These are phyloP conservation scores for Papiliotrema terrestris DNA, from an alignment of 1,284 basidiomycete genomes.

Conservation along the genomic window DNA sequence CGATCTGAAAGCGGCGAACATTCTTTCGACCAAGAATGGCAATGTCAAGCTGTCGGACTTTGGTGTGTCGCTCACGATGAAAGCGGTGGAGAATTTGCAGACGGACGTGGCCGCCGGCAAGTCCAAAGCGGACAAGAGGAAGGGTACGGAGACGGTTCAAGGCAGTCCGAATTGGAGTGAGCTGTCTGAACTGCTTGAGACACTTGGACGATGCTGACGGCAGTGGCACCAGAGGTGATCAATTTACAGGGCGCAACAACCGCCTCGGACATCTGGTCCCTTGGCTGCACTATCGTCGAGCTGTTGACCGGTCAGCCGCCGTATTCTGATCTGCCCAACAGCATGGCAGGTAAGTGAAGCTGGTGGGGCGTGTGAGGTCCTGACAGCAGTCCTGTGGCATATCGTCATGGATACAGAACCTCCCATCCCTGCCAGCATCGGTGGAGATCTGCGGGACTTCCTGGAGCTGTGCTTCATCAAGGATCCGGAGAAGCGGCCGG, in stretches of 20 bases:
- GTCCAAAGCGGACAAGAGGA: neutral
- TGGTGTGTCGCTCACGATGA: constrained; percentile 54
- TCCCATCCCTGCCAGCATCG: constrained; percentile 74
- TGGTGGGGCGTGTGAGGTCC: neutral
- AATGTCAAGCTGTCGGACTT: constrained; percentile 57
- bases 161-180: constrained; percentile 93
- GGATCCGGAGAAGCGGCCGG: constrained; percentile 72
- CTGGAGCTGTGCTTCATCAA: constrained; percentile 82
- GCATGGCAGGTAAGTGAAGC: constrained; percentile 71
- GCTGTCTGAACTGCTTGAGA: constrained; percentile 16
- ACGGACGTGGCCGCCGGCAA: constrained; percentile 54
- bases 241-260: constrained; percentile 61
- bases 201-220: neutral
- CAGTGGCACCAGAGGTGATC: constrained; percentile 89
- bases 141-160: constrained; percentile 52
- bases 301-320: constrained; percentile 87
- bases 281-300: constrained; percentile 91
- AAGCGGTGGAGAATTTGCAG: constrained; percentile 66
- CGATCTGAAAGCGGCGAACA: constrained; percentile 57
- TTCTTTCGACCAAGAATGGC: constrained; percentile 56
- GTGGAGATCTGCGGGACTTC: constrained; percentile 70
- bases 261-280: constrained; percentile 71
- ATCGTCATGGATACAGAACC: constrained; percentile 91
- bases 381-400: constrained; percentile 76
- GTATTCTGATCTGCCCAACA: constrained; percentile 78